Base-by-base conservation (phyloP, 139 green algal species). In the Chlamydomonas schloesseri region DNA sequence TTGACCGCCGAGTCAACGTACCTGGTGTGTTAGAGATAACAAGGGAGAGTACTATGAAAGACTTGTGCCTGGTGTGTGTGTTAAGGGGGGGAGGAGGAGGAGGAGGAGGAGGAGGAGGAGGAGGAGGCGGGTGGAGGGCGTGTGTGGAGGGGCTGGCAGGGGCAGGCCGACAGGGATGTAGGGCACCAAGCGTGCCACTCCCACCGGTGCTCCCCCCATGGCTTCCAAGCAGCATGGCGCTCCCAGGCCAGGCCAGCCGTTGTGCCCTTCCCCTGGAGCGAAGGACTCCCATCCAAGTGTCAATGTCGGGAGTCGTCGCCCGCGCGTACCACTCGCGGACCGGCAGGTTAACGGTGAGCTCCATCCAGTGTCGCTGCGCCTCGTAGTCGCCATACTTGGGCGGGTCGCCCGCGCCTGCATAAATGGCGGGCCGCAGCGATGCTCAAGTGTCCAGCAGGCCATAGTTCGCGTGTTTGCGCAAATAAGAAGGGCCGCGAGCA, bases 351-450 rank as follows among this genome's bases (percentile, higher is more conserved):
- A 96, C 36, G 0, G 98, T 97, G 18, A 99, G 73, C 91, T 99
- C 98, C 98, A 99, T 99, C 98, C 98, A 99, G 84, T 99, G 98
- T 0, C 98, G 90, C 90, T 99, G 98, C 15, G 98, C 98, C 81
- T 99, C 98, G 84, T 99, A 99, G 87, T 99, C 98, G 0, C 98
- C 98, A 90, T 93, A 99, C 57, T 93, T 96, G 18, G 98, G 98
- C 3, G 96, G 91, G 8, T 74, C 91, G 1, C 72, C 84, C 26
- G 84, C 67, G 14, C 97, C 97, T 97, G 88, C n/a, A 50, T 17
- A 29, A 3, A 69, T 4, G 18, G 3, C 3, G 34, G 53, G 47
- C 26, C 26, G 23, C 47, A 37, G 15, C 72, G 18, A 46, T 23
- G 53, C 53, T 58, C 72, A 64, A 21, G 46, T 18, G 18, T 11